These are phyloP conservation scores for Hortaea sp. DNA, from an alignment of 2,329 filamentous ascomycete species.

Conservation along the genomic window DNA sequence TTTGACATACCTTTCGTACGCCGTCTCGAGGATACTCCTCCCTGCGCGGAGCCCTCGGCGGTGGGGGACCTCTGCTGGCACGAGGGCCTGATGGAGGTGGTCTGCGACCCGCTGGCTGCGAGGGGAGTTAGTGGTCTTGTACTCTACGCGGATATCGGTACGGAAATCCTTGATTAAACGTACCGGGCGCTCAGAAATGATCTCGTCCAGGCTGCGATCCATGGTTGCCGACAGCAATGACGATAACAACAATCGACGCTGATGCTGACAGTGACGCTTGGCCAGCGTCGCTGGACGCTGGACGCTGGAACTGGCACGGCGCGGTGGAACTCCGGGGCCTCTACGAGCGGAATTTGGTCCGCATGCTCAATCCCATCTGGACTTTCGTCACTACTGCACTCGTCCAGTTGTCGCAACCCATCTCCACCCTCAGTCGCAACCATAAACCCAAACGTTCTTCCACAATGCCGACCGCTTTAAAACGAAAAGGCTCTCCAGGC, in stretches of 20 bases:
- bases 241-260: no score
- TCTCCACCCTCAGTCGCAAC: not conserved
- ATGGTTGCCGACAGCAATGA: conserved; percentile 26
- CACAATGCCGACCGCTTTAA: conserved; percentile 20
- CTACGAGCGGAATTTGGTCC: no score
- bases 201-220: conserved; percentile 57
- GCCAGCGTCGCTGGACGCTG: no score
- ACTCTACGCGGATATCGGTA: no score
- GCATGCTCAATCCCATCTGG: no score
- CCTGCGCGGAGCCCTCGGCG: conserved; percentile 49
- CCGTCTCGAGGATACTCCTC: conserved; percentile 64
- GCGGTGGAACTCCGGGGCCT: no score
- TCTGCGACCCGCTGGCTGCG: not conserved
- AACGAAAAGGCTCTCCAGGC: conserved; percentile 27
- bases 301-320: no score
- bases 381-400: no score
- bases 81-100: conserved; percentile 5
- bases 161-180: conserved; percentile 8
- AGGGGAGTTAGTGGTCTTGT: no score
- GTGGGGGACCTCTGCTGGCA: conserved; percentile 39
- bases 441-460: not conserved
- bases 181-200: conserved; percentile 53
- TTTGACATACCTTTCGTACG: conserved; percentile 66
- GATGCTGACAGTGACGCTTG: no score
- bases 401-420: no score